Evolutionary conservation across 495 filamentous ascomycete species (phyloP).

Genomic region (Tuber microsphaerosporum): DNA sequence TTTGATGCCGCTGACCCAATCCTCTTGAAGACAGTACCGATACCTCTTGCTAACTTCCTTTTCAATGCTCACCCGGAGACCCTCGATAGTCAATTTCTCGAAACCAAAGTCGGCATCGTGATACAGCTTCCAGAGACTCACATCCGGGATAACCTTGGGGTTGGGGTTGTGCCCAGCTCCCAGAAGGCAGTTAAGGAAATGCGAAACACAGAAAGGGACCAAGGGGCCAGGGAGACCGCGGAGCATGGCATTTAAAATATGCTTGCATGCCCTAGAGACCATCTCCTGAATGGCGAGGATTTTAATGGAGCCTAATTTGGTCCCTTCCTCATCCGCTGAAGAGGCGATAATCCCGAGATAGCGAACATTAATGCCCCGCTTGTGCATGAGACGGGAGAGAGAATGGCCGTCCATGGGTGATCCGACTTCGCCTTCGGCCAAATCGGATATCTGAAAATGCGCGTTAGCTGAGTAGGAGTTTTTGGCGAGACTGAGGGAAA

Average conservation of each 20-base stretch:
- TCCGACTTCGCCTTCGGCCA: constrained; percentile 84
- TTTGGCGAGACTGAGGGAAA: background rate
- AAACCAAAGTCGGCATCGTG: constrained; percentile 77
- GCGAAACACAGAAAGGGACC: constrained; percentile 66
- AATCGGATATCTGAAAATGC: constrained; percentile 58
- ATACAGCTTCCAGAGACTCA: constrained; percentile 65
- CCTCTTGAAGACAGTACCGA: constrained; percentile 61
- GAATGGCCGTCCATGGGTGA: constrained; percentile 98
- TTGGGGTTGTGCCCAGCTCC: constrained; percentile 67
- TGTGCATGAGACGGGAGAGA: constrained; percentile 81
- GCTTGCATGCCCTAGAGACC: constrained; percentile 89
- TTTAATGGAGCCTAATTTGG: constrained; percentile 67
- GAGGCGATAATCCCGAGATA: constrained; percentile 81
- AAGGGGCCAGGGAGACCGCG: constrained; percentile 72
- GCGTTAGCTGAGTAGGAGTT: constrained; percentile 17
- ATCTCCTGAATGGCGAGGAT: constrained; percentile 81
- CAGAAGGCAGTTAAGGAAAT: constrained; percentile 90
- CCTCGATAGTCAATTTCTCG: constrained; percentile 64
- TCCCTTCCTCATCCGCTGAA: constrained; percentile 58
- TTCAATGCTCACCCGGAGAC: constrained; percentile 62
- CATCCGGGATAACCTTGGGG: constrained; percentile 70
- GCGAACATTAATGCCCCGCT: constrained; percentile 92
- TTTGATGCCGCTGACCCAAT: constrained; percentile 60
- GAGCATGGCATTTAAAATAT: constrained; percentile 71
- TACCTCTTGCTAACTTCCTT: constrained; percentile 65